A percentile compares a stretch with the other conserved stretches of the same genome.
These are phyloP conservation scores for Amanita jacksonii DNA, from an alignment of 768 basidiomycete species.

Conservation along the genomic window DNA sequence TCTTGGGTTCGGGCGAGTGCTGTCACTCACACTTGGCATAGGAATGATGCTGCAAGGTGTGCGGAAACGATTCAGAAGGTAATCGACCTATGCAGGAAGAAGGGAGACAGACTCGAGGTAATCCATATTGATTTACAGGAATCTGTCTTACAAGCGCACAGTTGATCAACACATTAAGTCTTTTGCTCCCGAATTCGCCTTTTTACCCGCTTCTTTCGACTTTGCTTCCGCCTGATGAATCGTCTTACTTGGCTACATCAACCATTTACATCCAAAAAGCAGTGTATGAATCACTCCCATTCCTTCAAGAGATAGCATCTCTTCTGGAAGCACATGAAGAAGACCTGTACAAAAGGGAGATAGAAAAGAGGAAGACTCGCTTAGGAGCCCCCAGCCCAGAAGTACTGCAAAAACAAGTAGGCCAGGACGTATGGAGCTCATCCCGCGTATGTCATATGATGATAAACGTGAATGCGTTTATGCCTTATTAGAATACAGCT, in stretches of 20 bases:
- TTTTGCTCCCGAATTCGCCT: constrained; percentile 68
- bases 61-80: constrained; percentile 77
- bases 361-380: constrained; percentile 69
- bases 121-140: constrained; percentile 10
- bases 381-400: constrained; percentile 58
- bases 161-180: constrained; percentile 57
- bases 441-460: constrained; percentile 41
- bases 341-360: constrained; percentile 47
- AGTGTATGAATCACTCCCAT: constrained; percentile 59
- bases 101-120: constrained; percentile 56
- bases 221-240: constrained; percentile 73
- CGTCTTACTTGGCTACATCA: constrained; percentile 57
- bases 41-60: constrained; percentile 68
- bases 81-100: constrained; percentile 48
- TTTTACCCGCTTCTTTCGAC: constrained; percentile 51
- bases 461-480: not conserved
- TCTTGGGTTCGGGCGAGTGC: not conserved
- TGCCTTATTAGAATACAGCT: constrained; percentile 34
- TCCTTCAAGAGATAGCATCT: constrained; percentile 61
- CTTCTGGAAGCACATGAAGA: constrained; percentile 60
- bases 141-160: constrained; percentile 20
- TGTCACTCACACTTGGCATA: constrained; percentile 18
- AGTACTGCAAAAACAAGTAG: constrained; percentile 52
- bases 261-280: constrained; percentile 49
- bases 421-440: constrained; percentile 47